Conservation (phyloP, 208 protist species). For the Endotrypanum monterogeii region DNA sequence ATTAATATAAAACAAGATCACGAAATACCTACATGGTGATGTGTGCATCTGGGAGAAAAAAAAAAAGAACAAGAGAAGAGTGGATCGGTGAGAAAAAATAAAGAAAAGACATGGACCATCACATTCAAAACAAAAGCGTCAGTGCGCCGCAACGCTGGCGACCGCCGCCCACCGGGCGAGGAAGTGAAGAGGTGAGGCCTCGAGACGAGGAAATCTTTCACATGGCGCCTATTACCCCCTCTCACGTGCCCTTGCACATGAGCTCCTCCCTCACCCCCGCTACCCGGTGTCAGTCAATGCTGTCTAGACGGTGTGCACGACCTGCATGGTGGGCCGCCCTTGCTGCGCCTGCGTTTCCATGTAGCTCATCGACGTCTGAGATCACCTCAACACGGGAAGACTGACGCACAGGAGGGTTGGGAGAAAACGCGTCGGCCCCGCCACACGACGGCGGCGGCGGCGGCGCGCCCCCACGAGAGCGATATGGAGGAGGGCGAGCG, state of each 20-base stretch:
- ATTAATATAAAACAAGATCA: not conserved
- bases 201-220: not conserved
- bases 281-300: constrained; percentile 14
- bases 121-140: not conserved
- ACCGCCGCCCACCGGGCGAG: not conserved
- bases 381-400: constrained; percentile 36
- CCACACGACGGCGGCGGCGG: not conserved
- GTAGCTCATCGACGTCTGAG: constrained; percentile 11
- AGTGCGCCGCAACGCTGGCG: not conserved
- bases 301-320: constrained; percentile 7
- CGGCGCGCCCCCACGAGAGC: constrained; percentile 1
- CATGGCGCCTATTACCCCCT: not conserved
- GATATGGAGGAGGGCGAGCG: not conserved
- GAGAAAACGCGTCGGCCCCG: constrained; percentile 13
- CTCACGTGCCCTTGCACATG: not conserved
- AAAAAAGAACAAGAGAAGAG: not conserved
- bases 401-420: constrained; percentile 14
- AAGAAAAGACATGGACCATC: not conserved
- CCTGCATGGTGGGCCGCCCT: not conserved
- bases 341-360: not conserved
- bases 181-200: not conserved
- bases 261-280: not conserved
- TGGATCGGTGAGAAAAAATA: not conserved
- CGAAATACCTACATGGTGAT: not conserved
- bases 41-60: not conserved